These are phyloP conservation scores for Toxoplasma gondii DNA, from an alignment of 169 alveolate species.

Conservation along the genomic window DNA sequence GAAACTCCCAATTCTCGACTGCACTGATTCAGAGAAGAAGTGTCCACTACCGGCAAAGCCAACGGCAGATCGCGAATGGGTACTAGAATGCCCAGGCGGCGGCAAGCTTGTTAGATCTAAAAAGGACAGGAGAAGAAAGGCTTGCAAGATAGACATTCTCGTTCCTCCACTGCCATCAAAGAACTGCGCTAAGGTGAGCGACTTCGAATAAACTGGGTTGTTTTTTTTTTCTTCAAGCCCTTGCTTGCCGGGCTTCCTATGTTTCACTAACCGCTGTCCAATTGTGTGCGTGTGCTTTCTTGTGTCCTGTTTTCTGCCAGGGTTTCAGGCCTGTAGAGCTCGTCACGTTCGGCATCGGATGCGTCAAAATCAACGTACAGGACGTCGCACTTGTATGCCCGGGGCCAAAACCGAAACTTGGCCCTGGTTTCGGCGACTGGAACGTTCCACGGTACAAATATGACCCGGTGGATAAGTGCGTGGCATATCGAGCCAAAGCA, in stretches of 20 bases:
- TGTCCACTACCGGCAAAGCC: constrained; percentile 14
- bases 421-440: constrained; percentile 61
- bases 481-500: constrained; percentile 50
- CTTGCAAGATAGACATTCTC: constrained; percentile 1
- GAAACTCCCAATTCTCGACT: not conserved
- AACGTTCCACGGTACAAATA: constrained; percentile 49
- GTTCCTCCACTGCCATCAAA: constrained; percentile 18
- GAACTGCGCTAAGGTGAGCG: constrained; percentile 4
- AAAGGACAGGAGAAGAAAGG: not conserved
- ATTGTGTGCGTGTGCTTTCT: not conserved
- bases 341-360: constrained; percentile 32
- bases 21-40: not conserved
- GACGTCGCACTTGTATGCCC: constrained; percentile 47
- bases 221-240: too few species aligned
- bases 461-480: constrained; percentile 59
- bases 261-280: too few species aligned
- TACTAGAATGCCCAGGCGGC: constrained; percentile 32
- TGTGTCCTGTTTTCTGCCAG: not conserved
- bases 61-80: constrained; percentile 35
- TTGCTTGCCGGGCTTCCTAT: too few species aligned
- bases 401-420: constrained; percentile 38
- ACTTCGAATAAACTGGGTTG: not conserved
- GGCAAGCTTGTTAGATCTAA: constrained; percentile 24
- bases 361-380: constrained; percentile 17
- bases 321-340: constrained; percentile 45